Percentiles rank a stretch among this genome's conserved stretches.
phyloP scores from a whole-genome alignment of 331 rosid species.

The Quercus lobata region DNA sequence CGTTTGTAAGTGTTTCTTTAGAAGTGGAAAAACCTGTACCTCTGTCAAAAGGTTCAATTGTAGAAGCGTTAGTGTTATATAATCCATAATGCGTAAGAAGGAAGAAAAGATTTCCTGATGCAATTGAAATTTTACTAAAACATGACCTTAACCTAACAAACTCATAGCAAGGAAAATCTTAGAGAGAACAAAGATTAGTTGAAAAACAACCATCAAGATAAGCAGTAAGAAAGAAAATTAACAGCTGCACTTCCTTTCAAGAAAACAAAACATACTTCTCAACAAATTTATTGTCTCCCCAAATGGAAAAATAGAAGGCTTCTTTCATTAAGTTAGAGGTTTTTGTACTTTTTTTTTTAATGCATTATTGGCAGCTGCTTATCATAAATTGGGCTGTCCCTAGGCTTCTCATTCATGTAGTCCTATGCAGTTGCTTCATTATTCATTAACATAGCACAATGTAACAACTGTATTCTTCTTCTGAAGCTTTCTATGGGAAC shows the following conservation, averaged over 20 bases:
- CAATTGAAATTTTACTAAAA: not conserved
- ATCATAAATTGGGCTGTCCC: not conserved
- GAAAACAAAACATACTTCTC: not conserved
- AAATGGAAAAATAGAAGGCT: not conserved
- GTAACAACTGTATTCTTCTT: not conserved
- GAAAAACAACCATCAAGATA: slow-evolving; percentile 1
- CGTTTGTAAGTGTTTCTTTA: slow-evolving; percentile 16
- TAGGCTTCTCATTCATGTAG: not conserved
- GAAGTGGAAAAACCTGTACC: slow-evolving; percentile 4
- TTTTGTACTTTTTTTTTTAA: not conserved
- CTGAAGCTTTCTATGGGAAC: not conserved
- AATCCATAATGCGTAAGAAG: not conserved
- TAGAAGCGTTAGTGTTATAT: slow-evolving; percentile 5
- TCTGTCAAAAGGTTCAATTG: slow-evolving; percentile 31
- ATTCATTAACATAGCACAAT: not conserved
- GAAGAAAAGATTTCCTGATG: not conserved
- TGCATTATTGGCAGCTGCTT: not conserved
- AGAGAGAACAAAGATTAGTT: not conserved
- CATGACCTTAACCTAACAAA: not conserved
- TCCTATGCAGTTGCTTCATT: not conserved
- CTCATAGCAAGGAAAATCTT: not conserved
- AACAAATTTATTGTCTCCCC: not conserved
- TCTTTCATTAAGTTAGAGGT: not conserved
- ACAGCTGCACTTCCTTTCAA: not conserved
- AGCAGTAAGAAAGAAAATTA: slow-evolving; percentile 2